Evolutionary conservation across 306 rosid species (phyloP).

Genomic region (Begonia loranthoides): DNA sequence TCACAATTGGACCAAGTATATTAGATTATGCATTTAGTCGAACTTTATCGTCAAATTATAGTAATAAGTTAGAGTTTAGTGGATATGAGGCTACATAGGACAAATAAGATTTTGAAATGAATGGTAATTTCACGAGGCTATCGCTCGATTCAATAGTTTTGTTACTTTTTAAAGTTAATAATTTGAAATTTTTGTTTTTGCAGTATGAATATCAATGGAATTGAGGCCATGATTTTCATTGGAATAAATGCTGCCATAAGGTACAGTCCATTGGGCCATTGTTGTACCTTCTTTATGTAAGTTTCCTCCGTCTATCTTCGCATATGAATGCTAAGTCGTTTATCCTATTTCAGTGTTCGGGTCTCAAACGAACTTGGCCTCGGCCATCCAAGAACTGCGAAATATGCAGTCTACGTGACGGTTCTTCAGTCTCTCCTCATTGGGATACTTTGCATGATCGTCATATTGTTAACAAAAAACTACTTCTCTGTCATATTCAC

Average conservation of each 20-base stretch:
- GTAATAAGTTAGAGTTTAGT: too few species aligned
- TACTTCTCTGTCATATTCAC: constrained; percentile 11
- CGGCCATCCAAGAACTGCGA: constrained; percentile 35
- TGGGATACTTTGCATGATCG: constrained; percentile 15
- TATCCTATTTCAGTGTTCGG: constrained; percentile 17
- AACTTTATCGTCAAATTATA: background rate
- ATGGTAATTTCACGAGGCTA: too few species aligned
- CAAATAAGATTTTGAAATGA: too few species aligned
- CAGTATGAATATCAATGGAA: constrained; percentile 11
- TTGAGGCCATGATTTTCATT: constrained; percentile 6
- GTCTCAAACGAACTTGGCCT: constrained; percentile 33
- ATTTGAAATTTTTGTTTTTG: background rate
- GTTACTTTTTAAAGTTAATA: background rate
- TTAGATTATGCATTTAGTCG: background rate
- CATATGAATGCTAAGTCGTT: too few species aligned
- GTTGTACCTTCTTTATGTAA: too few species aligned
- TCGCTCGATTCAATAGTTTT: background rate
- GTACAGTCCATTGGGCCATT: background rate
- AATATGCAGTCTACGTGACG: constrained; percentile 23
- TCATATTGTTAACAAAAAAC: constrained; percentile 5
- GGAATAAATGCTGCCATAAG: constrained; percentile 9
- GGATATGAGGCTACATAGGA: too few species aligned
- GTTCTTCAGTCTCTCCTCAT: constrained; percentile 17
- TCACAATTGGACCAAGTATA: too few species aligned
- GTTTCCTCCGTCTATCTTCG: too few species aligned